phyloP scores from a whole-genome alignment of 106 monocot species.

The Dendrobium officinale region DNA sequence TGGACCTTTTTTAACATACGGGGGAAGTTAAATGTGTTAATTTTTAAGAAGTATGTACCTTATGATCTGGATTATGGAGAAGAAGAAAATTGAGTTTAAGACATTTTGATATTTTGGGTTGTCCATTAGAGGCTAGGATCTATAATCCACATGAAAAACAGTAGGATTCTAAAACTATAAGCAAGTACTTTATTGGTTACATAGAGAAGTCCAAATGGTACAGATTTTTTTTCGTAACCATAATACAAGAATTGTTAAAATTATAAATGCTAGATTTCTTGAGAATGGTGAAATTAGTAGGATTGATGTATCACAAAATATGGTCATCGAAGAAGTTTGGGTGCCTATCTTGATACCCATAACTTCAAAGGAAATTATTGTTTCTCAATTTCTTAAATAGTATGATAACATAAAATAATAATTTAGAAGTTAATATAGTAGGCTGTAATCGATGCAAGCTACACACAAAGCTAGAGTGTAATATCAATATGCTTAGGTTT shows the following conservation, averaged over 20 bases:
- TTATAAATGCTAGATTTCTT: background rate
- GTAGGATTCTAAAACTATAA: background rate
- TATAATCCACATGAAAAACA: conserved; percentile 6
- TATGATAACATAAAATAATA: background rate
- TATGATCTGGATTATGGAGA: background rate
- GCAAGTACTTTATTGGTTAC: too few species aligned
- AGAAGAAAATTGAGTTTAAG: background rate
- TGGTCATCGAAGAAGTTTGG: background rate
- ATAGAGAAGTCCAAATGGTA: background rate
- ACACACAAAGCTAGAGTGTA: too few species aligned
- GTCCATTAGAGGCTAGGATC: background rate
- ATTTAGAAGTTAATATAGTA: background rate
- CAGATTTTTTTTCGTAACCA: background rate
- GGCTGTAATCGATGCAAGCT: too few species aligned
- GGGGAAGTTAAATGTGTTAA: too few species aligned
- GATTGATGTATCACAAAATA: background rate
- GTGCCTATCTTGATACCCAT: background rate
- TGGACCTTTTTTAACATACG: too few species aligned
- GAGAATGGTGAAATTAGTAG: conserved; percentile 4
- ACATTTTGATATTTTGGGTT: background rate
- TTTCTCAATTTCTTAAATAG: background rate
- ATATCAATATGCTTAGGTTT: too few species aligned
- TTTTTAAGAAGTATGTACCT: too few species aligned
- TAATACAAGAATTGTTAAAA: background rate
- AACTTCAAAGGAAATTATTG: background rate